Evolutionary conservation across 495 filamentous ascomycete species (phyloP), one percentile per base, ranked within the genome.

Genomic region (Trichoderma orchidacearum): DNA sequence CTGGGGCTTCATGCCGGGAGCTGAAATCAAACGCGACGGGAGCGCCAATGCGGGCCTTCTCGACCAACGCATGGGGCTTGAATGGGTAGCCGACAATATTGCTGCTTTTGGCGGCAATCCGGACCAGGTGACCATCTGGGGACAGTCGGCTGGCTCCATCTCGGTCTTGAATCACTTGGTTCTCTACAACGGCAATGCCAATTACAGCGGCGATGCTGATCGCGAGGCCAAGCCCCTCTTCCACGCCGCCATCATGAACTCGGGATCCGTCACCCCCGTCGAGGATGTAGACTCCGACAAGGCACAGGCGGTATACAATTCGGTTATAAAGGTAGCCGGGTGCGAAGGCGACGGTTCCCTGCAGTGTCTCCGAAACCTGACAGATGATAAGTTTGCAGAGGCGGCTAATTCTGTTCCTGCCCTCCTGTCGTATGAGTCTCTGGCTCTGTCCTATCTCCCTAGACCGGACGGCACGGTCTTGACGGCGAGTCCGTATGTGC

Each of bases 151-250:
- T 9, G 69, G 69, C 30, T 64, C 74, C 1, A 80, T 80, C 51
- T 81, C 77, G 1, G 79, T 83, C 12, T 72, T 78, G 48, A 70
- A 79, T 56, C 80, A 82, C 35, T 76, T 77, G 64, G 60, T 73
- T 7, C 53, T 82, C 18, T 78, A 82, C 58, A 72, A 77, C 59
- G 81, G 81, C 5, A 63, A 82, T 57, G 68, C 74, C 60, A 76
- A 62, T 0, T 81, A 81, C 65, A 80, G 78, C 15, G 80, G 79
- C n/a, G n/a, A n/a, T n/a, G n/a, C n/a, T n/a, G n/a, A n/a, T n/a
- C n/a, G n/a, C n/a, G n/a, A 48, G 18, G 78, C 72, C 12, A 70
- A 75, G 28, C 71, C 76, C 1, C 67, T 83, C 0, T 84, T 84
- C 71, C 71, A 72, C 12, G 78, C 64, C 5, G 80, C 66, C 5